Evolutionary conservation across 371 early-diverging fungal genomes (phyloP).

Genomic region (Coemansia sp.): DNA sequence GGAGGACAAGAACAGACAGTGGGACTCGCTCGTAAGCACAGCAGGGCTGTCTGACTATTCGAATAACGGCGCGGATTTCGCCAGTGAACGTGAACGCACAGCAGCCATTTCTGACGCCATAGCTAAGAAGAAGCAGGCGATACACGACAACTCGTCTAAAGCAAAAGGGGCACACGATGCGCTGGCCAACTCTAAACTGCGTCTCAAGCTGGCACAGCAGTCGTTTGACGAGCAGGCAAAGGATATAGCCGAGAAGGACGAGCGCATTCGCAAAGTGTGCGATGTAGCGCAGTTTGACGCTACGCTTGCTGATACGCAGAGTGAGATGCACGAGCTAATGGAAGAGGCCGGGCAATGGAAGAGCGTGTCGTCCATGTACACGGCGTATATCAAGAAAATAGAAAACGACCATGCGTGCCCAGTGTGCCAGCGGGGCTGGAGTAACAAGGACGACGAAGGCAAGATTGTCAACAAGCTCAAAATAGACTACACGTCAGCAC

Average conservation of each 20-base stretch:
- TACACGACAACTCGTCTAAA: slow-evolving; percentile 15
- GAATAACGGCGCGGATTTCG: slow-evolving; percentile 8
- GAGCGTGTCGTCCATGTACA: slow-evolving; percentile 63
- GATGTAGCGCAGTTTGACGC: slow-evolving; percentile 18
- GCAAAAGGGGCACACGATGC: slow-evolving; percentile 35
- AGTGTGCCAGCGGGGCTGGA: slow-evolving; percentile 67
- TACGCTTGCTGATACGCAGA: slow-evolving; percentile 18
- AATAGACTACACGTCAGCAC: slow-evolving; percentile 50
- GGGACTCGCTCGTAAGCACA: slow-evolving; percentile 26
- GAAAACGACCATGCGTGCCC: slow-evolving; percentile 63
- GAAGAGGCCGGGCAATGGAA: slow-evolving; percentile 51
- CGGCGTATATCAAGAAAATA: slow-evolving; percentile 58
- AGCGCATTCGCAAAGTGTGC: slow-evolving; percentile 22
- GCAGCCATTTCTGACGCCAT: slow-evolving; percentile 19
- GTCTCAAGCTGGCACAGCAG: slow-evolving; percentile 26
- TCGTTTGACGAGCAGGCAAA: slow-evolving; percentile 13
- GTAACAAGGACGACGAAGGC: slow-evolving; percentile 54
- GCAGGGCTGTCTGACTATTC: slow-evolving; percentile 10
- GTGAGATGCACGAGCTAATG: slow-evolving; percentile 42
- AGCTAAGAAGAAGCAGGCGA: slow-evolving; percentile 17
- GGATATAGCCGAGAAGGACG: slow-evolving; percentile 24
- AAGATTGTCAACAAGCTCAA: slow-evolving; percentile 59
- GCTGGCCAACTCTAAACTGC: slow-evolving; percentile 30
- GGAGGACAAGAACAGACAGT: slow-evolving; percentile 21
- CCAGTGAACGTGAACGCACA: slow-evolving; percentile 21